phyloP scores from a whole-genome alignment of 306 rosid genomes.

The Fagus sylvatica region DNA sequence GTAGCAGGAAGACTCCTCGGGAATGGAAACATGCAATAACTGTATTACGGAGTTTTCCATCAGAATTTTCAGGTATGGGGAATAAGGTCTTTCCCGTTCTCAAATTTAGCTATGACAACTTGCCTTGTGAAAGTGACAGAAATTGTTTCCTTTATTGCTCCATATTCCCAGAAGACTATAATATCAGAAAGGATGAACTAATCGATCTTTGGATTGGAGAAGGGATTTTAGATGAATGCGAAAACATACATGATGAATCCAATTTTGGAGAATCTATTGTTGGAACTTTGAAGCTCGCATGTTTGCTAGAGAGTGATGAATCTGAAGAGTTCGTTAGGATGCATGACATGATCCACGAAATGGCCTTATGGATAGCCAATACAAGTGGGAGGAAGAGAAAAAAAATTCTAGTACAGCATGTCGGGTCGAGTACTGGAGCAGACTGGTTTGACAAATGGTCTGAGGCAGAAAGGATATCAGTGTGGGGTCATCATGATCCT shows the following conservation, averaged over 20 bases:
- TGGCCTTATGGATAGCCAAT: conserved; percentile 22
- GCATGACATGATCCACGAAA: conserved; percentile 8
- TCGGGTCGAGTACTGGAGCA: no score
- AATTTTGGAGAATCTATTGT: neutral
- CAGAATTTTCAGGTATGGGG: neutral
- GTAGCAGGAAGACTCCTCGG: neutral
- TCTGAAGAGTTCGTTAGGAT: neutral
- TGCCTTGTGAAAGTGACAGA: conserved; percentile 5
- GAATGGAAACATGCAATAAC: conserved; percentile 9
- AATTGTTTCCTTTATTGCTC: conserved; percentile 26
- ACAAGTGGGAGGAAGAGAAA: neutral
- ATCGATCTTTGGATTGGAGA: conserved; percentile 16
- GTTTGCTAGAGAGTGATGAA: conserved; percentile 3
- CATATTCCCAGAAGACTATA: conserved; percentile 23
- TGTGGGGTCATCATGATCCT: neutral
- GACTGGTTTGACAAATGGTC: neutral
- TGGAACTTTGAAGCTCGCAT: neutral
- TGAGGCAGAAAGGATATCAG: conserved; percentile 15
- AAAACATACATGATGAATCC: neutral
- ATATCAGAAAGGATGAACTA: neutral
- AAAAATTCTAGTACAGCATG: neutral
- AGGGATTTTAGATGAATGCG: neutral
- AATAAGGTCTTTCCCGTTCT: conserved; percentile 13
- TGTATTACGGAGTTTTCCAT: neutral
- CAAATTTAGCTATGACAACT: conserved; percentile 20